Evolutionary conservation across 192 early-diverging fungal species (phyloP), one percentile per base, ranked within the genome.

Genomic region (Obelidium mucronatum): DNA sequence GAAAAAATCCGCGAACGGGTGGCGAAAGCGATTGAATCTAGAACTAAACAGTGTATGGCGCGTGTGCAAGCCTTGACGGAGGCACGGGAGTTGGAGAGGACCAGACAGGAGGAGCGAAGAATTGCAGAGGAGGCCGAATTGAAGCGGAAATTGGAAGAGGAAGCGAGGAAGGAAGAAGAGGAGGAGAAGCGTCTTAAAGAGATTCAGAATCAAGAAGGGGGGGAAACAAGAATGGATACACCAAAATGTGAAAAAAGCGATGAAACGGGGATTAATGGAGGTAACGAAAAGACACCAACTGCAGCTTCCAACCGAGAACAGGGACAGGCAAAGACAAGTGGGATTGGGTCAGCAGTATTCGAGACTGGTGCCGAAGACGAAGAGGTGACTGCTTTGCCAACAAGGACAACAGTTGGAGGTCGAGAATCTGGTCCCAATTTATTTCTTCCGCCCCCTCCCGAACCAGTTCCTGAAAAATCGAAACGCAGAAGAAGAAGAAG

Each of bases 381-480:
- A n/a, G n/a, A n/a, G n/a, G n/a, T n/a, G n/a, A n/a, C n/a, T n/a
- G n/a, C n/a, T n/a, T n/a, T n/a, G n/a, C n/a, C n/a, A n/a, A n/a
- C n/a, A n/a, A n/a, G n/a, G n/a, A n/a, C n/a, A n/a, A 58, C 24
- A 24, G 55, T 58, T 8, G 55, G 55, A 31, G 55, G 55, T 8
- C 22, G 55, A 31, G 55, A 58, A 28, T 28, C 55, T 5, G 66
- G 34, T 31, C 69, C 69, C 8, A 15, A 30, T 19, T 19, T 54
- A 4, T 72, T 72, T 37, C 22, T 72, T 34, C 69, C 69, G 6
- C 69, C 69, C 2, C 69, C 69, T 31, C 52, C 48, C 3, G 52
- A 51, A n/a, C 69, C 69, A 22, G 52, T 33, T 11, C 48, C 53
- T 11, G 24, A 19, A 19, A 37, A 37, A 24, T 59, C 56, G 22